These are phyloP conservation scores for Alternaria ventricosa DNA, from an alignment of 2,329 filamentous ascomycete genomes.

Conservation along the genomic window DNA sequence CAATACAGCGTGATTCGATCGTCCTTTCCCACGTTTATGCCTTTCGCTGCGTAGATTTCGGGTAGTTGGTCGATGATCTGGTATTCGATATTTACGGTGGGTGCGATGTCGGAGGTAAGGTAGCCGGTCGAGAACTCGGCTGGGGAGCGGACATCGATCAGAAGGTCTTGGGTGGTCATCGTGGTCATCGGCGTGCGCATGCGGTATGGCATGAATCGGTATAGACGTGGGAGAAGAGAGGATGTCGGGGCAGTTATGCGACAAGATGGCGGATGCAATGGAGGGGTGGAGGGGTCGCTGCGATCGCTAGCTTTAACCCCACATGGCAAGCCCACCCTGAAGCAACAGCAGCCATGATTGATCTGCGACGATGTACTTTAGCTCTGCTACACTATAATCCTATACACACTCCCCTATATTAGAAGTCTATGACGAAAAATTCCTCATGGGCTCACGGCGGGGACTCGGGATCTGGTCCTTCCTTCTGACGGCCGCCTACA, in stretches of 20 bases:
- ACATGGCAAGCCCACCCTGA: neutral
- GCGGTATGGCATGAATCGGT: neutral
- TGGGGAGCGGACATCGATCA: conserved; percentile 49
- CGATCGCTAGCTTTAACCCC: neutral
- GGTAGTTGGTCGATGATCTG: conserved; percentile 40
- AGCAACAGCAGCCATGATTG: neutral
- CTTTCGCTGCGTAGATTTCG: conserved; percentile 23
- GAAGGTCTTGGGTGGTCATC: conserved; percentile 22
- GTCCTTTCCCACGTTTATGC: conserved; percentile 27
- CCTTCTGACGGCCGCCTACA: neutral
- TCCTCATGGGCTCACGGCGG: too few species aligned
- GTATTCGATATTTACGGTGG: conserved; percentile 49
- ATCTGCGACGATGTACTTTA: neutral
- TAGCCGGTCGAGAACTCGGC: conserved; percentile 43
- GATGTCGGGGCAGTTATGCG: neutral
- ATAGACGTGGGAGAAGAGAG: neutral
- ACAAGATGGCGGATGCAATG: neutral
- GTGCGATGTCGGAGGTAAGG: conserved; percentile 30
- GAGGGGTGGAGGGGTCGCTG: neutral
- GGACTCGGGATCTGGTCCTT: neutral
- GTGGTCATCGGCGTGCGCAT: neutral
- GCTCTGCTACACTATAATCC: neutral
- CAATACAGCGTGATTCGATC: conserved; percentile 49
- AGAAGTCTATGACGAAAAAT: neutral
- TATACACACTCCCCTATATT: neutral